These are phyloP conservation scores for Kurtzmaniella natalensis DNA, from an alignment of 1,139 yeast species.

Conservation along the genomic window DNA sequence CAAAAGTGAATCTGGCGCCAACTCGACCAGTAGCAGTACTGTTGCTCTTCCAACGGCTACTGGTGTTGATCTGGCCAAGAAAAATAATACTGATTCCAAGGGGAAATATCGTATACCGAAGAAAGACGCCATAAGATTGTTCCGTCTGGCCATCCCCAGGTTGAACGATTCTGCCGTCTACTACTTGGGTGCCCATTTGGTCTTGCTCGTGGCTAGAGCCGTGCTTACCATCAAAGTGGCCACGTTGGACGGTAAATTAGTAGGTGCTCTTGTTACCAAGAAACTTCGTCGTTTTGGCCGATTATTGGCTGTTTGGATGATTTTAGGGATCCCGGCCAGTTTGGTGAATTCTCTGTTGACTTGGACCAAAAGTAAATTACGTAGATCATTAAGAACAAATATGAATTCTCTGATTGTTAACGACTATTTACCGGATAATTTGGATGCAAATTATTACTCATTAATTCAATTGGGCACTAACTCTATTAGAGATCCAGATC, in stretches of 20 bases:
- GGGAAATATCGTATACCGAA: constrained; percentile 29
- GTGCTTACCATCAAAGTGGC: constrained; percentile 79
- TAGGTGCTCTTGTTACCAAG: constrained; percentile 76
- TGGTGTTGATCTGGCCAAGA: constrained; percentile 3
- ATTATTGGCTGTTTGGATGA: constrained; percentile 73
- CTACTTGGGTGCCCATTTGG: constrained; percentile 52
- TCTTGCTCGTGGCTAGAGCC: constrained; percentile 64
- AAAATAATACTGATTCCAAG: constrained; percentile 8
- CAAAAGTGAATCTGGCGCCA: too few species aligned
- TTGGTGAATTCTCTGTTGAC: constrained; percentile 69
- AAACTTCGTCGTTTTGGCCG: constrained; percentile 60
- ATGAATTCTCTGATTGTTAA: constrained; percentile 63
- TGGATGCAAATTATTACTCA: constrained; percentile 44
- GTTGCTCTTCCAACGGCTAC: constrained; percentile 2
- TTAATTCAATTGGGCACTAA: constrained; percentile 53
- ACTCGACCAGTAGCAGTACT: constrained; percentile 5
- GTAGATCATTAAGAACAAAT: constrained; percentile 61
- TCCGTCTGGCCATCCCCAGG: constrained; percentile 39
- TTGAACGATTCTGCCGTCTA: constrained; percentile 30
- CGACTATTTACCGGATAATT: constrained; percentile 61
- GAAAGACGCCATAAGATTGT: constrained; percentile 29
- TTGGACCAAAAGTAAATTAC: constrained; percentile 66
- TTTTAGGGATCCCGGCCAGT: constrained; percentile 84
- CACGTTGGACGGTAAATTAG: constrained; percentile 78
- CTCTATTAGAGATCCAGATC: constrained; percentile 71